Base-by-base conservation (phyloP, 257 asterid genomes). In the Mitragyna speciosa region DNA sequence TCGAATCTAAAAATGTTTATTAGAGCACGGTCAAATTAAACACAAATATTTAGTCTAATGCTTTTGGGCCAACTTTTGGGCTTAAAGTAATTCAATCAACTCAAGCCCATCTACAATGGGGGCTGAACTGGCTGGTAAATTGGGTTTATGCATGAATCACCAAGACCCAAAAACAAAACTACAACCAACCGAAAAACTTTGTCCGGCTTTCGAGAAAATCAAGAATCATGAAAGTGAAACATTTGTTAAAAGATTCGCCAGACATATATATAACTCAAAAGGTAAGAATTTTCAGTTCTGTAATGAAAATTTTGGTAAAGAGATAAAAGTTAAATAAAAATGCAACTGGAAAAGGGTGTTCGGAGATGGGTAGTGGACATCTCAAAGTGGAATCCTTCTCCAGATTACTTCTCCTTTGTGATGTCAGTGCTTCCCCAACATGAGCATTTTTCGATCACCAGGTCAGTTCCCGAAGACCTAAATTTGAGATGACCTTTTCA, bases 341-440 rank as follows among this genome's bases (percentile, higher is more conserved):
- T 70, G 75, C 89, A 87, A 69, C 30, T 85, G 77, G 90, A 83
- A 74, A 89, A 83, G 59, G 94, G 93, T 4, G 88, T 92, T 24
- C 88, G 85, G 85, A 89, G 96, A 80, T 93, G 97, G 97, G 83
- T 83, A 69, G 95, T 92, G 43, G 89, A 89, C 83, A 82, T 93
- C 59, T 87, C 96, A 2, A 83, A 70, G 30, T 92, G 97, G 97
- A 82, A 90, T 56, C 96, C 96, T 61, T 87, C 95, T n/a, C 76
- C 88, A 66, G 68, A 76, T 64, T 45, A 85, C 79, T 92, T 90
- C 87, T 83, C 87, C 68, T 78, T 52, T 16, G 82, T 80, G 72
- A 61, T 88, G 83, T 85, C 93, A 74, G 49, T 88, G 86, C 96
- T 92, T 86, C 97, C 97, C 74, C 84, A 79, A n/a, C 89, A 80